These are phyloP conservation scores for Saitozyma podzolica DNA, from an alignment of 768 basidiomycete genomes.

Conservation along the genomic window DNA sequence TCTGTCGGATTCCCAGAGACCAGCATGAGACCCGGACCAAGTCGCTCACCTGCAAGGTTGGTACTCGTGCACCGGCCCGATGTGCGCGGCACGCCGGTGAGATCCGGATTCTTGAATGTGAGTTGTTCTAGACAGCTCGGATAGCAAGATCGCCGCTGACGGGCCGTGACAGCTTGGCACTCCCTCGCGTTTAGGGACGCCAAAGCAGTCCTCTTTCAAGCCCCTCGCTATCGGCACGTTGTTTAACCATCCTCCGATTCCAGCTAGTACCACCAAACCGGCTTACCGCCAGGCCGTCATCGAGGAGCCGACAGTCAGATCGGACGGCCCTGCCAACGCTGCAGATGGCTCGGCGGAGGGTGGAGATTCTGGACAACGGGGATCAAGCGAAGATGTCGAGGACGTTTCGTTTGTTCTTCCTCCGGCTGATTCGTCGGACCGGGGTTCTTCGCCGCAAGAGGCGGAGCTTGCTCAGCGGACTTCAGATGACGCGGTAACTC, in stretches of 20 bases:
- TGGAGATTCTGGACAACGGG: conserved; percentile 8
- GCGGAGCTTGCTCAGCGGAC: neutral
- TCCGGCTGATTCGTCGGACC: conserved; percentile 15
- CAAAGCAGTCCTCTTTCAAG: neutral
- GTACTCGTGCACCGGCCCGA: neutral
- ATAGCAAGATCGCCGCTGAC: neutral
- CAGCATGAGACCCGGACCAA: neutral
- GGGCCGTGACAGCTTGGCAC: conserved; percentile 24
- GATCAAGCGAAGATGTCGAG: conserved; percentile 34
- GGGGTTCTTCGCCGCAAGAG: conserved; percentile 15
- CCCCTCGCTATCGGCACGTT: neutral
- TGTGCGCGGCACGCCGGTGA: conserved; percentile 2
- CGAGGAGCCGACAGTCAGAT: conserved; percentile 4
- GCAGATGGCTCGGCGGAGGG: neutral
- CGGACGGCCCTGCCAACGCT: conserved; percentile 1
- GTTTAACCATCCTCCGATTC: neutral
- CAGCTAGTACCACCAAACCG: neutral
- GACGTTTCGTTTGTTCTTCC: conserved; percentile 28
- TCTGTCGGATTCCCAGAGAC: neutral
- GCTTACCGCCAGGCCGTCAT: conserved; percentile 12
- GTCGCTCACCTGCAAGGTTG: neutral
- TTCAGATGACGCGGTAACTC: neutral
- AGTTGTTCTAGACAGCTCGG: conserved; percentile 1
- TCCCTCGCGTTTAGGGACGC: conserved; percentile 18
- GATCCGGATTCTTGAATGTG: conserved; percentile 19